These are phyloP conservation scores for Barnettozyma sp. DNA, from an alignment of 805 yeast genomes.

Conservation along the genomic window DNA sequence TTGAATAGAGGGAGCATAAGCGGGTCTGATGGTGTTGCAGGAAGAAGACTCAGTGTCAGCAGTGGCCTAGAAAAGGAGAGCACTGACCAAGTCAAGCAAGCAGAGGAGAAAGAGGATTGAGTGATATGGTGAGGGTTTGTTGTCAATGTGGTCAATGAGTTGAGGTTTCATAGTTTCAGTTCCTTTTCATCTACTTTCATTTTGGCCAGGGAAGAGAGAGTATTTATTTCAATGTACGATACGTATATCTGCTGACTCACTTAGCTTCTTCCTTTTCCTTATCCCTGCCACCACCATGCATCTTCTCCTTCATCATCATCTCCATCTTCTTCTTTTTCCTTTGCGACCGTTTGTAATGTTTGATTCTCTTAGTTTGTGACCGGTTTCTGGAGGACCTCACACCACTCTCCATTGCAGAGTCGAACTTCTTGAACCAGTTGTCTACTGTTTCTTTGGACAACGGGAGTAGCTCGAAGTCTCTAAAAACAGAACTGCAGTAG, in stretches of 20 bases:
- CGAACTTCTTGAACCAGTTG: not conserved
- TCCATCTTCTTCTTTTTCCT: not conserved
- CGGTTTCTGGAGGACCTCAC: not conserved
- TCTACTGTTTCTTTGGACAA: not conserved
- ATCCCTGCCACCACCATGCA: no score
- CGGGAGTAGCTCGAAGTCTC: slow-evolving; percentile 5
- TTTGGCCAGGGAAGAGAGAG: no score
- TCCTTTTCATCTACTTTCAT: no score
- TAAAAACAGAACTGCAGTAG: slow-evolving; percentile 4
- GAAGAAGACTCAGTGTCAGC: slow-evolving; percentile 10
- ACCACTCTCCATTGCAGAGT: not conserved
- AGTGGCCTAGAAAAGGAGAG: slow-evolving; percentile 8
- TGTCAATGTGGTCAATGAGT: not conserved
- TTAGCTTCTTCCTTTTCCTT: no score
- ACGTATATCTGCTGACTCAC: no score
- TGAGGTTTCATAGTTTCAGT: not conserved
- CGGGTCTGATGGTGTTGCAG: slow-evolving; percentile 28
- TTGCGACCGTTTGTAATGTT: not conserved
- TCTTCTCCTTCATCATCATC: not conserved
- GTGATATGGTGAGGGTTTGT: not conserved
- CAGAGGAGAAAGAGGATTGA: slow-evolving; percentile 1
- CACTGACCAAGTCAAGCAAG: slow-evolving; percentile 5
- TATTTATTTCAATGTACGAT: no score
- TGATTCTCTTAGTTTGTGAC: slow-evolving; percentile 1
- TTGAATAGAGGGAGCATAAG: slow-evolving; percentile 55